These are phyloP conservation scores for Oenanthe sinensis DNA, from an alignment of 129 eudicot genomes.

Conservation along the genomic window DNA sequence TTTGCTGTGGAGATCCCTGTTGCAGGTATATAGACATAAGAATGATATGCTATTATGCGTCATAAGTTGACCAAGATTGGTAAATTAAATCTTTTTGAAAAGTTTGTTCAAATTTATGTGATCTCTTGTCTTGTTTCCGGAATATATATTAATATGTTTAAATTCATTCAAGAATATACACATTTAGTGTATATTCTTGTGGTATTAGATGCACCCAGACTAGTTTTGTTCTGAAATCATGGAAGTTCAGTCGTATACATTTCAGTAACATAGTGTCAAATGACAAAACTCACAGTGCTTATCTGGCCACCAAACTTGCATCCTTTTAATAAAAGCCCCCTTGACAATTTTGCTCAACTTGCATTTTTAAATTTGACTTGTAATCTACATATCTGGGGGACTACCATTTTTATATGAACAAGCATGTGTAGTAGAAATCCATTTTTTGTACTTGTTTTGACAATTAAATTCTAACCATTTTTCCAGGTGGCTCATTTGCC, in stretches of 20 bases:
- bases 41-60: background rate
- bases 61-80: background rate
- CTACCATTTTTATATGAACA: background rate
- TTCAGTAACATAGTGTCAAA: background rate
- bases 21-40: constrained; percentile 40
- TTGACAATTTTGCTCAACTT: too few relatives aligned
- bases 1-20: constrained; percentile 88
- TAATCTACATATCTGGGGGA: background rate
- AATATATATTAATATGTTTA: background rate
- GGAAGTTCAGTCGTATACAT: background rate
- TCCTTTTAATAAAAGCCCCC: too few relatives aligned
- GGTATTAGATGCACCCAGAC: background rate
- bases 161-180: background rate
- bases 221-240: background rate
- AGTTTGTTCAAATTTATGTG: background rate
- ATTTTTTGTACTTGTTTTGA: background rate
- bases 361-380: too few relatives aligned
- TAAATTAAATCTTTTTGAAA: background rate
- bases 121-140: background rate
- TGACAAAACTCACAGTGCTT: background rate
- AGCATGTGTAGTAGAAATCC: background rate
- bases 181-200: background rate
- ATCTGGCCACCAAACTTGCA: background rate
- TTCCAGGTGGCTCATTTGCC: constrained; percentile 80
- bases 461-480: background rate